Percentiles rank a stretch among this genome's conserved stretches.
phyloP scores from a whole-genome alignment of 2,329 filamentous ascomycete species.

The Ophiosphaerella herpotricha region DNA sequence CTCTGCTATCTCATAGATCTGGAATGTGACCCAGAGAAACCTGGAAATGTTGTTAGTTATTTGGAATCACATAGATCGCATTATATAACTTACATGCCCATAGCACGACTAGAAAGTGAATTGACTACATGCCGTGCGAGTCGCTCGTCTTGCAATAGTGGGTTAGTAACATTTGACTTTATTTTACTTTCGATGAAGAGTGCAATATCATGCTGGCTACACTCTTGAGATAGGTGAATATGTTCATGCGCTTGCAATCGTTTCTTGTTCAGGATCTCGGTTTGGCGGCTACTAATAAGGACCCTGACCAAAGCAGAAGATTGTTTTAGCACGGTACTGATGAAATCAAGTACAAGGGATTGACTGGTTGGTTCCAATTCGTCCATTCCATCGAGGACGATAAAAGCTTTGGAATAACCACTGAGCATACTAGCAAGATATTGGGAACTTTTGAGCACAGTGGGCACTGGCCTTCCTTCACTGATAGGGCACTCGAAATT shows the following conservation, averaged over 20 bases:
- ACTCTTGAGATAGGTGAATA: conserved; percentile 5
- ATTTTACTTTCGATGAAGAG: conserved; percentile 12
- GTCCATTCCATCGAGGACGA: too few relatives aligned
- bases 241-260: not conserved
- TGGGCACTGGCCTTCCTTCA: too few relatives aligned
- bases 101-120: conserved; percentile 12
- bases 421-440: too few relatives aligned
- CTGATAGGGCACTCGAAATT: conserved; percentile 1
- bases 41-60: conserved; percentile 10
- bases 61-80: not conserved
- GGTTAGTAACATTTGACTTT: conserved; percentile 1
- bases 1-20: conserved; percentile 33
- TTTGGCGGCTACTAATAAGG: conserved; percentile 18
- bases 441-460: too few relatives aligned
- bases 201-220: conserved; percentile 8
- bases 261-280: conserved; percentile 9
- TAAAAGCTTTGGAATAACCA: too few relatives aligned
- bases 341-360: too few relatives aligned
- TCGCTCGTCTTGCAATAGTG: conserved; percentile 2
- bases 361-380: too few relatives aligned
- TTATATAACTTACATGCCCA: conserved; percentile 21
- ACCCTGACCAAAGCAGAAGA: conserved; percentile 7
- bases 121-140: conserved; percentile 14
- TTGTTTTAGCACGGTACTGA: too few relatives aligned
- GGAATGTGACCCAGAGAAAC: conserved; percentile 42